A percentile compares a stretch with the other conserved stretches of the same genome.
Conservation (phyloP, 2,329 filamentous ascomycete genomes). For the Diaporthe citrichinensis region DNA sequence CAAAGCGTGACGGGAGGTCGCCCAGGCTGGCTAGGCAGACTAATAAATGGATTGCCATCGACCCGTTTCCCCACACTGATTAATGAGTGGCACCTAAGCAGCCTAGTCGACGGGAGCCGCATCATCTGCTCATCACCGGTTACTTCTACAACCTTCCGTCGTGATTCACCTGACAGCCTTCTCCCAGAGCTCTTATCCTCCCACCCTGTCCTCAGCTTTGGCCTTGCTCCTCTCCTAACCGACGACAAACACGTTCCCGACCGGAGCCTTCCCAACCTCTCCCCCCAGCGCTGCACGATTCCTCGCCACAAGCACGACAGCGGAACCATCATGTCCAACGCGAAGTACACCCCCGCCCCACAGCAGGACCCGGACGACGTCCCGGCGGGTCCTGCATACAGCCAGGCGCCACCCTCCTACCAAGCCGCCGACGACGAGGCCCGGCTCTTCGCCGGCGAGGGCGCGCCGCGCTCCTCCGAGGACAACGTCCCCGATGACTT, state of each 20-base stretch:
- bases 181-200: not conserved
- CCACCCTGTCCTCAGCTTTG: not conserved
- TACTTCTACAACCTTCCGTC: slow-evolving; percentile 40
- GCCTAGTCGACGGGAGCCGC: slow-evolving; percentile 35
- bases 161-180: slow-evolving; percentile 35
- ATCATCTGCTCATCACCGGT: slow-evolving; percentile 39
- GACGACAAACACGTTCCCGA: not conserved
- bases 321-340: slow-evolving; percentile 61
- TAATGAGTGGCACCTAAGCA: slow-evolving; percentile 28
- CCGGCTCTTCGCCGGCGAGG: slow-evolving; percentile 69
- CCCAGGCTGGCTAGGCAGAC: slow-evolving; percentile 2
- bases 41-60: slow-evolving; percentile 12
- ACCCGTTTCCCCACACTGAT: slow-evolving; percentile 32
- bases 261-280: not conserved
- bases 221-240: not conserved
- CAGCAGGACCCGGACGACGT: slow-evolving; percentile 90
- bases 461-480: slow-evolving; percentile 81
- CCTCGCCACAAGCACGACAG: not conserved
- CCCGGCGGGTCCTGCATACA: slow-evolving; percentile 86
- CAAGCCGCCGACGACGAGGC: slow-evolving; percentile 67
- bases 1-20: too few species aligned
- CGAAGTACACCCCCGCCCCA: slow-evolving; percentile 87
- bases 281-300: not conserved
- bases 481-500: slow-evolving; percentile 98
- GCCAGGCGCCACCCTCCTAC: slow-evolving; percentile 56